Evolutionary conservation across 805 yeast species (phyloP).

Genomic region (Blastobotrys peoriensis): DNA sequence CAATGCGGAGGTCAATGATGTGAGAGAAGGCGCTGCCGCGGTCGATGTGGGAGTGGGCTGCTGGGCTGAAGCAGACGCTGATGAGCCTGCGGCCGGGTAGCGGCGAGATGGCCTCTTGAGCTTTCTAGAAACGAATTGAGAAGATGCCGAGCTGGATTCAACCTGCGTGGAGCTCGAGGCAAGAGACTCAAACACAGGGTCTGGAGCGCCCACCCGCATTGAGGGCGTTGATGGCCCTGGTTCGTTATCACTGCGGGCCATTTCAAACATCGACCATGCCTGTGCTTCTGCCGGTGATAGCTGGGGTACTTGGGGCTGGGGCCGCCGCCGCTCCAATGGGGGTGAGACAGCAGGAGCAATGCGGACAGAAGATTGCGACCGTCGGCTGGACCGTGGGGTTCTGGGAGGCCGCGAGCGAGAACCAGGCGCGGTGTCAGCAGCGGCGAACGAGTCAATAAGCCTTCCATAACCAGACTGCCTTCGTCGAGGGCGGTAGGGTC

Average conservation of each 20-base stretch:
- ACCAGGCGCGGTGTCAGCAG: no score
- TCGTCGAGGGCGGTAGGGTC: not conserved
- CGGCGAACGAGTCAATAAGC: not conserved
- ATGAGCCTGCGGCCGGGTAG: constrained; percentile 4
- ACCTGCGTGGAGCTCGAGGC: no score
- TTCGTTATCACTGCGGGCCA: constrained; percentile 17
- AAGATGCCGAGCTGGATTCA: no score
- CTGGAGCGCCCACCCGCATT: no score
- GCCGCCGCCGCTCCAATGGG: not conserved
- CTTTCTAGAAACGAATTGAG: no score
- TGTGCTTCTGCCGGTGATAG: constrained; percentile 22
- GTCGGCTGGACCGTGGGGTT: no score
- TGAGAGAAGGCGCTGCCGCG: no score
- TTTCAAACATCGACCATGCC: constrained; percentile 29
- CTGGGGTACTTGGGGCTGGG: constrained; percentile 2
- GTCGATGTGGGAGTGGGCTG: no score
- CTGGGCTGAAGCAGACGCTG: constrained; percentile 13
- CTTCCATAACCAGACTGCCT: not conserved
- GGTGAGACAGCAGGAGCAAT: constrained; percentile 2
- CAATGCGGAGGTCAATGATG: no score
- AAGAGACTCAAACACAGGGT: no score
- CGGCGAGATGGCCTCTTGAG: not conserved
- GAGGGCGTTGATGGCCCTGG: no score
- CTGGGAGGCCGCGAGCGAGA: not conserved
- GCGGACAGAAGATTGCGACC: no score